These are phyloP conservation scores for Stephania cephalantha DNA, from an alignment of 164 flowering plant genomes.

Conservation along the genomic window DNA sequence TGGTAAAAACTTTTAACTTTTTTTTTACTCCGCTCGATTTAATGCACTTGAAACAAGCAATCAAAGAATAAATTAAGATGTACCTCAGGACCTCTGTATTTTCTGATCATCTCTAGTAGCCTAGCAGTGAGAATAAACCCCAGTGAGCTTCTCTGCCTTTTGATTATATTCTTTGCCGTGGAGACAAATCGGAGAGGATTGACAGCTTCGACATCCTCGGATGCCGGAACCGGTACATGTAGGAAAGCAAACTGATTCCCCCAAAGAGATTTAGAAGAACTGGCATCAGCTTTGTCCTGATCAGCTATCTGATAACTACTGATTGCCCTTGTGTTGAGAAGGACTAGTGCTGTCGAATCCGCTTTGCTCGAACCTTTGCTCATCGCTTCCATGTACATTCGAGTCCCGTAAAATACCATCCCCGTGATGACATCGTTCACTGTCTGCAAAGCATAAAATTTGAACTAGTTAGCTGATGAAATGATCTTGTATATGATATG, in stretches of 20 bases:
- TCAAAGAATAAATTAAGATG: neutral
- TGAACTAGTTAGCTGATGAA: neutral
- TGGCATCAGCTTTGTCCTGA: conserved; percentile 25
- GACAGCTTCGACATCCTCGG: neutral
- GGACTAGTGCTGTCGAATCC: conserved; percentile 38
- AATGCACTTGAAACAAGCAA: neutral
- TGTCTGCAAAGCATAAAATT: conserved; percentile 30
- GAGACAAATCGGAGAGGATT: conserved; percentile 35
- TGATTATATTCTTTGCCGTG: conserved; percentile 26
- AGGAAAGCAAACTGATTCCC: conserved; percentile 37
- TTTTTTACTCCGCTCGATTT: neutral
- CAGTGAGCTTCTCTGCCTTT: conserved; percentile 30
- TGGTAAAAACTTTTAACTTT: too few relatives aligned
- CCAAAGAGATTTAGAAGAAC: conserved; percentile 21
- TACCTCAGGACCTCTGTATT: conserved; percentile 44
- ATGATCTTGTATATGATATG: neutral
- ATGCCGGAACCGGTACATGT: conserved; percentile 18
- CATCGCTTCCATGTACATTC: conserved; percentile 42
- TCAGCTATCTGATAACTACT: conserved; percentile 32
- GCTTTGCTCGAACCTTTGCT: conserved; percentile 13
- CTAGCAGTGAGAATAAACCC: conserved; percentile 35
- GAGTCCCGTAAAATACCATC: conserved; percentile 38
- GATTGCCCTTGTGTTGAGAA: conserved; percentile 49
- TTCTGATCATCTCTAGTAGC: conserved; percentile 31
- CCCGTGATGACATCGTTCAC: conserved; percentile 56